Evolutionary conservation across 108 stramenopile genomes (phyloP), one percentile per base, ranked within the genome.

Genomic region (Nitzschia putrida): DNA sequence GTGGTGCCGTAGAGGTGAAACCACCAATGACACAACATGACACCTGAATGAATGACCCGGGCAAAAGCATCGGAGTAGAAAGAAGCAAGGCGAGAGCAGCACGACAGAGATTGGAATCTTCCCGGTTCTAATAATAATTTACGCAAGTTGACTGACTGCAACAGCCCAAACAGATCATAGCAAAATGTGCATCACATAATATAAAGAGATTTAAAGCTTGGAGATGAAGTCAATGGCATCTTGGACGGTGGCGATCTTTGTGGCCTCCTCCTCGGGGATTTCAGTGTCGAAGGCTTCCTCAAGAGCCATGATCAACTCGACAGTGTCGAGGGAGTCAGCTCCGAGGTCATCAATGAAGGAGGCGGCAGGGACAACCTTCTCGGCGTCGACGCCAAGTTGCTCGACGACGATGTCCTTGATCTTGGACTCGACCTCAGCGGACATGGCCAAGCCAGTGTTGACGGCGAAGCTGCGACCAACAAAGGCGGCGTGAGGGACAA

Each of bases 271-370:
- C 82, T 98, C 98, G 23, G 96, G 96, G 81, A 98, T 98, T 69
- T 97, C 96, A 59, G 93, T 87, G 68, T 91, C 89, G 82, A 97
- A 98, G 80, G 97, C 96, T 66, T 98, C 98, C 73, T 98, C 98
- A 61, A 98, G 83, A 57, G 93, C 88, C 98, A 98, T 97, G 77
- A 96, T 95, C 68, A 97, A 76, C 78, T 97, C 94, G 45, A 98
- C 98, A 56, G 95, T 92, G 69, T 98, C 98, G 67, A 98, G 85
- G 50, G 96, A 97, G 81, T 98, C 98, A 54, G 96, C 90, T 68
- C 89, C 93, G 42, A 98, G 90, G 61, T 98, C 98, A 66, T 95
- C 95, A 82, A 93, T 91, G 94, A 98, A 98, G 66, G 70, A 78
- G 71, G 88, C 88, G 50, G 61, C 73, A 47, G 68, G 69, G 40